Evolutionary conservation across 2,329 filamentous ascomycete species (phyloP).

Genomic region (Fusarium fujikuroi): DNA sequence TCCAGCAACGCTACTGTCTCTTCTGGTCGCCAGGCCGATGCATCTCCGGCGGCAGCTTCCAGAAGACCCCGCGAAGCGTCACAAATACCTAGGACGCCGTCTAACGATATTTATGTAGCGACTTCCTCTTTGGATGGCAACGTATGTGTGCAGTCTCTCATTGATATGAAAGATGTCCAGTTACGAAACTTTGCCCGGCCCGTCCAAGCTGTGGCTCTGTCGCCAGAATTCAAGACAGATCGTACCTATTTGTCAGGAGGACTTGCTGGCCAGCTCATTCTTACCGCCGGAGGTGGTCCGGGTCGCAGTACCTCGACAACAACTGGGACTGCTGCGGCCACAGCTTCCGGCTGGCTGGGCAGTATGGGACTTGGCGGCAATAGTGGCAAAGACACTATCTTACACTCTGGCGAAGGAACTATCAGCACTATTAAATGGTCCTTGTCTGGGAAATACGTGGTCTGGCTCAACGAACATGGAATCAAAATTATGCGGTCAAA

Average conservation of each 20-base stretch:
- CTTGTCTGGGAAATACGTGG: slow-evolving; percentile 88
- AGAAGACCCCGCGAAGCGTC: slow-evolving; percentile 62
- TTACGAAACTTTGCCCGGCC: slow-evolving; percentile 94
- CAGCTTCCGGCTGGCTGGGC: slow-evolving; percentile 91
- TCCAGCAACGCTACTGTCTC: slow-evolving; percentile 50
- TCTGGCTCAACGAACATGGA: slow-evolving; percentile 95
- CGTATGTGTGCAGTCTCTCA: slow-evolving; percentile 87
- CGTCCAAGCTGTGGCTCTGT: slow-evolving; percentile 91
- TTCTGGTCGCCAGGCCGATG: slow-evolving; percentile 47
- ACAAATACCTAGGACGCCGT: slow-evolving; percentile 76
- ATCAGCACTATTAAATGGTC: slow-evolving; percentile 97
- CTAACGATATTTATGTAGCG: slow-evolving; percentile 92
- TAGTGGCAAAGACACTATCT: slow-evolving; percentile 82
- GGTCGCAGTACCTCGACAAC: slow-evolving; percentile 91
- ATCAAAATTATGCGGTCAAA: slow-evolving; percentile 98
- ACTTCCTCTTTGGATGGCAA: slow-evolving; percentile 96
- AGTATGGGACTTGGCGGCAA: slow-evolving; percentile 83
- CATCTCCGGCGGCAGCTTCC: slow-evolving; percentile 62
- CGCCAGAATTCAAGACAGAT: slow-evolving; percentile 92
- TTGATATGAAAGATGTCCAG: slow-evolving; percentile 90
- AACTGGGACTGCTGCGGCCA: slow-evolving; percentile 80
- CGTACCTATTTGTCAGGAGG: slow-evolving; percentile 91
- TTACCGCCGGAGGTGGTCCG: slow-evolving; percentile 82
- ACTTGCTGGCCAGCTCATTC: slow-evolving; percentile 83
- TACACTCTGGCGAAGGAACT: slow-evolving; percentile 91